Percentiles rank a stretch among this genome's conserved stretches.
Evolutionary conservation across 1,284 basidiomycete genomes (phyloP).

Genomic region (Ganoderma multipileum): DNA sequence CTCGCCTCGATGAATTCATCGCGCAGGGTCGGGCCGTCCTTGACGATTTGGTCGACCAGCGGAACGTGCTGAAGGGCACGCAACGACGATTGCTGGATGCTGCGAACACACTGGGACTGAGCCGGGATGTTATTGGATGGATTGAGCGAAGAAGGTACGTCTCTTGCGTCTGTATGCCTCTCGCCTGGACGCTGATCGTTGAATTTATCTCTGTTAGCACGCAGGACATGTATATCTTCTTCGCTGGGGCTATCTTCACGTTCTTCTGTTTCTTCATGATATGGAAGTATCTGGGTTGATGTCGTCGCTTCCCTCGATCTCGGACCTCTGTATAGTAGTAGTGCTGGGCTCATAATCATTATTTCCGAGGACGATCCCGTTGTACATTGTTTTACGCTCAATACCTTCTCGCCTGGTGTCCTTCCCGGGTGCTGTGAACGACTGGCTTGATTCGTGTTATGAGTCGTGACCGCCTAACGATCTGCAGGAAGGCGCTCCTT

Average conservation of each 20-base stretch:
- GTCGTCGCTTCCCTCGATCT: not conserved
- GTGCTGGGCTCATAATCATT: slow-evolving; percentile 19
- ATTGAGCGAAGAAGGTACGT: slow-evolving; percentile 88
- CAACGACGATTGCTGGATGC: slow-evolving; percentile 84
- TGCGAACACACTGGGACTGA: slow-evolving; percentile 92
- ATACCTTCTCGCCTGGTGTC: too few relatives aligned
- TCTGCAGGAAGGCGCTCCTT: too few relatives aligned
- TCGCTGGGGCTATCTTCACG: slow-evolving; percentile 83
- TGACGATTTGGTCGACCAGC: slow-evolving; percentile 90
- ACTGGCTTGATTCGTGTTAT: too few relatives aligned
- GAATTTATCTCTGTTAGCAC: slow-evolving; percentile 55
- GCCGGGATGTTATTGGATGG: slow-evolving; percentile 93
- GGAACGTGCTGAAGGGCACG: slow-evolving; percentile 91
- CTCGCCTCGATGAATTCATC: slow-evolving; percentile 86
- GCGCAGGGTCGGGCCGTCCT: slow-evolving; percentile 90
- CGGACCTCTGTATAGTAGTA: slow-evolving; percentile 27
- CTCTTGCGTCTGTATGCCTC: not conserved
- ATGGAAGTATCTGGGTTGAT: slow-evolving; percentile 85
- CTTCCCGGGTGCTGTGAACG: too few relatives aligned
- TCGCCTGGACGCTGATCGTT: not conserved
- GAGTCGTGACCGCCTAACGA: too few relatives aligned
- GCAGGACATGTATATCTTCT: slow-evolving; percentile 93
- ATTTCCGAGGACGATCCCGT: not conserved
- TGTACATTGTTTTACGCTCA: not conserved
- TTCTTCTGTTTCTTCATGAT: slow-evolving; percentile 92